phyloP scores from a whole-genome alignment of 257 asterid genomes.

The Eustoma russellianum region DNA sequence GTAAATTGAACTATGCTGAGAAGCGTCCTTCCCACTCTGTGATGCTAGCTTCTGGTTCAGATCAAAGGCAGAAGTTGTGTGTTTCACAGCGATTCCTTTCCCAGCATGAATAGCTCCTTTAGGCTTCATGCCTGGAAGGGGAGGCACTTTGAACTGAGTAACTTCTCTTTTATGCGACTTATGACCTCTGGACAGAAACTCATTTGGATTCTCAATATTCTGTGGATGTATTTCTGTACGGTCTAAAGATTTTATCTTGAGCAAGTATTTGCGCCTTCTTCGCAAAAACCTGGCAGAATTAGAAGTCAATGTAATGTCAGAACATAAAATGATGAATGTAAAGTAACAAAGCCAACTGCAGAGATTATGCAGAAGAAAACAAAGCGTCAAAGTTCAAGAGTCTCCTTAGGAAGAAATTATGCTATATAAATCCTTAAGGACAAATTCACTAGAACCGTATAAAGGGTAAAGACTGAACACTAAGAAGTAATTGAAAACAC shows the following conservation, averaged over 20 bases:
- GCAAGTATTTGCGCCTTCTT: conserved; percentile 38
- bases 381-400: too few species aligned
- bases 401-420: too few species aligned
- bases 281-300: conserved; percentile 45
- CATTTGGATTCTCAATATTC: conserved; percentile 17
- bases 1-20: conserved; percentile 5
- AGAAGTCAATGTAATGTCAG: conserved; percentile 1
- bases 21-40: conserved; percentile 21
- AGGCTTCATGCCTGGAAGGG: conserved; percentile 25
- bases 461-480: too few species aligned
- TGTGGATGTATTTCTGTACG: conserved; percentile 21
- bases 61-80: conserved; percentile 10
- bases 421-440: too few species aligned
- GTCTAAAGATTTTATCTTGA: conserved; percentile 22
- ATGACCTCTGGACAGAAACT: conserved; percentile 18
- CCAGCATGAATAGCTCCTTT: conserved; percentile 25
- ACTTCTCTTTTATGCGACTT: conserved; percentile 21
- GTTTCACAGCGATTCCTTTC: conserved; percentile 20
- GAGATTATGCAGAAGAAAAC: too few species aligned
- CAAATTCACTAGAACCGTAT: too few species aligned
- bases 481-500: too few species aligned
- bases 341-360: too few species aligned
- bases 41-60: conserved; percentile 24
- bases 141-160: conserved; percentile 25
- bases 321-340: background rate